A percentile compares a stretch with the other conserved stretches of the same genome.
Conservation (phyloP, 2,329 filamentous ascomycete species). For the Davidsoniella australis region DNA sequence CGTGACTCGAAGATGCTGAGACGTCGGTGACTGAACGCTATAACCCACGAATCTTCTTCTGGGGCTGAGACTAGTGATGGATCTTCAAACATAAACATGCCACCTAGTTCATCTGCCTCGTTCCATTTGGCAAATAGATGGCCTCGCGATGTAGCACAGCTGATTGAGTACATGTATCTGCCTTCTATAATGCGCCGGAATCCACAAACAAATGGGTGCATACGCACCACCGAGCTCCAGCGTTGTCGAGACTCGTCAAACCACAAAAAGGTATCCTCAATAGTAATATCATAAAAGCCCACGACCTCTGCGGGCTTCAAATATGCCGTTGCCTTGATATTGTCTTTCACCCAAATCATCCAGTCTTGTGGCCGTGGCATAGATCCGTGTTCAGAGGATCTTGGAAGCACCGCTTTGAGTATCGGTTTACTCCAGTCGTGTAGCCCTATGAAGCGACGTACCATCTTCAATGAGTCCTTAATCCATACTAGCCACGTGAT, state of each 20-base stretch:
- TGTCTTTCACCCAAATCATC: constrained; percentile 6
- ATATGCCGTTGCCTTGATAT: background rate
- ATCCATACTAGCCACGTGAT: constrained; percentile 14
- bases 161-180: constrained; percentile 3
- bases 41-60: constrained; percentile 8
- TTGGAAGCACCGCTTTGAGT: constrained; percentile 1
- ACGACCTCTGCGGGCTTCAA: background rate
- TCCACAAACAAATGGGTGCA: constrained; percentile 4
- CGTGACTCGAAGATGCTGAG: constrained; percentile 11
- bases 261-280: background rate
- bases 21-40: constrained; percentile 9
- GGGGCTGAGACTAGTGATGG: constrained; percentile 7
- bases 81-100: constrained; percentile 12
- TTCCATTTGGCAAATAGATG: constrained; percentile 5
- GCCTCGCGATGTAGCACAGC: constrained; percentile 10
- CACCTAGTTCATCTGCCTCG: background rate
- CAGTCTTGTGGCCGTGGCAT: constrained; percentile 2
- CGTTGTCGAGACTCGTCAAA: background rate
- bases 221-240: constrained; percentile 5
- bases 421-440: constrained; percentile 4
- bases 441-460: background rate
- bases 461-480: background rate
- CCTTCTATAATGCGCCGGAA: constrained; percentile 1
- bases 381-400: background rate
- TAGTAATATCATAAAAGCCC: background rate